phyloP scores from a whole-genome alignment of 805 yeast genomes.

The Candida suzukii region DNA sequence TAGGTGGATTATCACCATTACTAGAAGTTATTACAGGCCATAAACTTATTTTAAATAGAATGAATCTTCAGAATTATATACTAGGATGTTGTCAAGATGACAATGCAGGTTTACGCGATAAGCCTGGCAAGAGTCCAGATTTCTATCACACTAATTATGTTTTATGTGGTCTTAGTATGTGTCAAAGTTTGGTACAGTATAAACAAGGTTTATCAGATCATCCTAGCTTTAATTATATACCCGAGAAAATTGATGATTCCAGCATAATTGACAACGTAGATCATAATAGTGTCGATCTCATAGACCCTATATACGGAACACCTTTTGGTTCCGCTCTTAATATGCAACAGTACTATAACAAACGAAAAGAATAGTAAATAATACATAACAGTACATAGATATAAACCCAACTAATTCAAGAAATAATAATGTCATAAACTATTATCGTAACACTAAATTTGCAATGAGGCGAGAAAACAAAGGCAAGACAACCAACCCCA shows the following conservation, averaged over 20 bases:
- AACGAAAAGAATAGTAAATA: not conserved
- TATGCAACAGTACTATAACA: not conserved
- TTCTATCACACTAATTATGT: conserved; percentile 89
- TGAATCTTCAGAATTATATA: conserved; percentile 57
- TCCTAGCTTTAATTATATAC: conserved; percentile 23
- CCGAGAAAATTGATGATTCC: conserved; percentile 10
- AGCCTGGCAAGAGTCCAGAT: conserved; percentile 77
- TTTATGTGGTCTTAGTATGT: conserved; percentile 62
- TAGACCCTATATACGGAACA: conserved; percentile 57
- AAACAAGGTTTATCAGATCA: conserved; percentile 5
- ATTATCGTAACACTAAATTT: too few species aligned
- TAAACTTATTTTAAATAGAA: conserved; percentile 37
- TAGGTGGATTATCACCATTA: conserved; percentile 69
- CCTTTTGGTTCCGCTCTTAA: conserved; percentile 30
- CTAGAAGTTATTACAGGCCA: conserved; percentile 44
- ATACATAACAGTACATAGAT: not conserved
- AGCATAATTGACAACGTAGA: conserved; percentile 13
- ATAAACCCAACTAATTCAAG: too few species aligned
- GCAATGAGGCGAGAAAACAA: too few species aligned
- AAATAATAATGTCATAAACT: too few species aligned
- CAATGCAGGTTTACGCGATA: conserved; percentile 67
- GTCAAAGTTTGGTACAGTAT: conserved; percentile 37
- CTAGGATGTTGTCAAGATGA: conserved; percentile 67
- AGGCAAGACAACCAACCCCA: too few species aligned
- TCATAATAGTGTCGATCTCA: conserved; percentile 16